Base-by-base conservation (phyloP, 1,139 yeast genomes). In the Yamadazyma membranifaciens region DNA sequence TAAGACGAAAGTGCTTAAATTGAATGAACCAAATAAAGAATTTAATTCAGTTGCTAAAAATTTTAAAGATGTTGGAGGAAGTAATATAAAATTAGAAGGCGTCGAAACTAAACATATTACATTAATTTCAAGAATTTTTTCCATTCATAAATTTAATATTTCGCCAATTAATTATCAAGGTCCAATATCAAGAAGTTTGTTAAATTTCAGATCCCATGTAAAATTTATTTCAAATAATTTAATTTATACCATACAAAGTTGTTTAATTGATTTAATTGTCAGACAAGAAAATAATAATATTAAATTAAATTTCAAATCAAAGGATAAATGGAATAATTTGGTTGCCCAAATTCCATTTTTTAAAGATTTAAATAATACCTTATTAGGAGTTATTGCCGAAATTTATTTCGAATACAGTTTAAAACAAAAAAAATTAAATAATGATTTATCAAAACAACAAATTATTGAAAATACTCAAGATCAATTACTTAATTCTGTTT, bases 91-190 rank as follows among this genome's bases (percentile, higher is more conserved):
- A 34, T 50, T 76, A 13, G 54, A 69, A 9, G 46, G 39, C 9
- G 58, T 59, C 16, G 65, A 66, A 24, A 51, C 59, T 14, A 58
- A 61, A 38, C 65, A 68, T 33, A 67, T 81, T 6, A 58, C 75
- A 10, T 57, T 83, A 37, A 60, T 85, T 24, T 71, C 87, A 3
- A 69, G 89, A 46, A 63, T 83, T 2, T 77, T 84, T 31, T 69
- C 83, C 2, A 65, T 83, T 34, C 73, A 78, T 44, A 72, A 70
- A 46, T 65, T 81, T 33, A 59, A 68, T 33, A 69, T 75, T 15
- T 79, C 81, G 17, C 82, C 85, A 4, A 73, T 77, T 28, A 80
- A 80, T 46, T 72, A 82, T 55, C 78, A 78, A 43, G 92, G 92
- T 0, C 91, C 92, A 4, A 67, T 85, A 33, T 83, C 87, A 17